phyloP scores from a whole-genome alignment of 2,329 filamentous ascomycete genomes.

The Colletotrichum sp. region DNA sequence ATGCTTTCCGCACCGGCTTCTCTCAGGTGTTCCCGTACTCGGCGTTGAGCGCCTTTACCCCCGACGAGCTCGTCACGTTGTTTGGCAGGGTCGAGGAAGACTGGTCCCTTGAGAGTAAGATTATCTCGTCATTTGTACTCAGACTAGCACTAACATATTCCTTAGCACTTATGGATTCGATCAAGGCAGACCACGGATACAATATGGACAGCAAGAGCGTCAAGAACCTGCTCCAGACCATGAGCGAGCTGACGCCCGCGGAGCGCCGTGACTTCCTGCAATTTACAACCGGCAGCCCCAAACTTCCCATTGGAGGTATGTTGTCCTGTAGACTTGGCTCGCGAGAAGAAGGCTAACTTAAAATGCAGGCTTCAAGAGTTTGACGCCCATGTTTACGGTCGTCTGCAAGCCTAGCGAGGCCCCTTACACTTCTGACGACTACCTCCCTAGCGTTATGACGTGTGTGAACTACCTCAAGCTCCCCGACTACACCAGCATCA shows the following conservation, averaged over 20 bases:
- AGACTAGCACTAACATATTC: constrained; percentile 22
- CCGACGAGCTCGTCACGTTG: constrained; percentile 91
- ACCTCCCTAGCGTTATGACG: constrained; percentile 99
- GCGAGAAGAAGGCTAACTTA: not conserved
- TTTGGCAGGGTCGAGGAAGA: constrained; percentile 95
- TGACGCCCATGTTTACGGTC: constrained; percentile 98
- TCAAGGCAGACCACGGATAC: constrained; percentile 98
- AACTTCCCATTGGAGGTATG: constrained; percentile 96
- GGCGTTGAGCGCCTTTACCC: constrained; percentile 90
- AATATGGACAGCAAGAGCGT: constrained; percentile 98
- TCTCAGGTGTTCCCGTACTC: constrained; percentile 96
- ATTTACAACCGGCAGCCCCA: constrained; percentile 97
- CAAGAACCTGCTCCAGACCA: constrained; percentile 88
- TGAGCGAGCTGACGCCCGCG: constrained; percentile 80
- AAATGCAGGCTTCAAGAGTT: constrained; percentile 83
- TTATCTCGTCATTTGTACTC: not conserved
- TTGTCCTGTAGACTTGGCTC: constrained; percentile 20
- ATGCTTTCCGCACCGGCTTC: constrained; percentile 90
- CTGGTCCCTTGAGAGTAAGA: constrained; percentile 94
- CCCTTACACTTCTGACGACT: constrained; percentile 93
- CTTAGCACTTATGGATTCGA: constrained; percentile 92
- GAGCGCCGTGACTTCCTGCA: constrained; percentile 94
- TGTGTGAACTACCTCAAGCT: constrained; percentile 99
- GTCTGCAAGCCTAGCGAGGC: constrained; percentile 98
- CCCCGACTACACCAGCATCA: constrained; percentile 85